Percentiles rank a stretch among this genome's conserved stretches.
These are phyloP conservation scores for Pyrenochaeta sp. DNA, from an alignment of 2,329 filamentous ascomycete species.

Conservation along the genomic window DNA sequence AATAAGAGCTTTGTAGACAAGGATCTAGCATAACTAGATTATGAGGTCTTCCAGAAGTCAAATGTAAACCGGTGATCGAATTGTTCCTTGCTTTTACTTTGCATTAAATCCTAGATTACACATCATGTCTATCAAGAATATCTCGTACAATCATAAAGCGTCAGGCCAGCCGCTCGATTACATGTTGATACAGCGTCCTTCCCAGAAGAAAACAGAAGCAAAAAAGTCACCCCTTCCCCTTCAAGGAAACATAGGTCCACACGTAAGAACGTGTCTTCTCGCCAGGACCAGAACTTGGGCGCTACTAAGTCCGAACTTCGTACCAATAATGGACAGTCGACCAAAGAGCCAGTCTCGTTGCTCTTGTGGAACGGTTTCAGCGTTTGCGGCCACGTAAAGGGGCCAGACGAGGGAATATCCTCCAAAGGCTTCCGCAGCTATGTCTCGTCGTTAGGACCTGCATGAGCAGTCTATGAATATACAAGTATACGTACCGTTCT, in stretches of 20 bases:
- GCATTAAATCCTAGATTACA: background rate
- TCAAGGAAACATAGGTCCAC: constrained; percentile 47
- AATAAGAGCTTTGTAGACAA: background rate
- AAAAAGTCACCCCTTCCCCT: background rate
- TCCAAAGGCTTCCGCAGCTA: constrained; percentile 51
- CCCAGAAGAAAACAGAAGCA: background rate
- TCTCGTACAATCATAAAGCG: background rate
- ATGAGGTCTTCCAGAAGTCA: background rate
- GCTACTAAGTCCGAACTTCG: constrained; percentile 46
- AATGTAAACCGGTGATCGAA: background rate
- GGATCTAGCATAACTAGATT: background rate
- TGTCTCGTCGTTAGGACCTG: constrained; percentile 7
- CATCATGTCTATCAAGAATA: background rate
- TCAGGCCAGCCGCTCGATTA: background rate
- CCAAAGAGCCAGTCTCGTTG: constrained; percentile 50
- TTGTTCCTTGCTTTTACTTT: background rate
- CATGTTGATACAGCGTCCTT: background rate
- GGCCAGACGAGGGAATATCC: constrained; percentile 54
- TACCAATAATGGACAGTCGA: constrained; percentile 48
- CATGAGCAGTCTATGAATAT: background rate
- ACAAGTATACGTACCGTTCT: constrained; percentile 37
- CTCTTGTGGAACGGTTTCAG: constrained; percentile 45
- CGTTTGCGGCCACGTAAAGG: constrained; percentile 50
- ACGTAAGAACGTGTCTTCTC: constrained; percentile 45
- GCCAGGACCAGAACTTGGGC: constrained; percentile 48